These are phyloP conservation scores for Vaucheria bursata DNA, from an alignment of 352 stramenopile genomes.

Conservation along the genomic window DNA sequence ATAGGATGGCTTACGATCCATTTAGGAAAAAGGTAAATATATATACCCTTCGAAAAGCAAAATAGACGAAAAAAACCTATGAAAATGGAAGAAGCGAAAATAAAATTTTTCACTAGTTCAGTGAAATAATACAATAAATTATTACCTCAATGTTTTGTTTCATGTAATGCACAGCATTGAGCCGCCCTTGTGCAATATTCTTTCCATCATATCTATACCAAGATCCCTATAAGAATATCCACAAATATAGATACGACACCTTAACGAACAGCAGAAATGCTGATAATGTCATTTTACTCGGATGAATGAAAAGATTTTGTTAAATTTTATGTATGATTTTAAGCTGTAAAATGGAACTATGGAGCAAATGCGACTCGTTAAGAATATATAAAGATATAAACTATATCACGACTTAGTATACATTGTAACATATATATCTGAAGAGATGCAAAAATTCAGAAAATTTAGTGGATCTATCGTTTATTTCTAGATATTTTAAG, in stretches of 20 bases:
- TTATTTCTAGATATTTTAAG: background rate
- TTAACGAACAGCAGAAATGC: background rate
- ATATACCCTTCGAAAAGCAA: no score
- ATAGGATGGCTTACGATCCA: no score
- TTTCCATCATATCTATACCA: conserved; percentile 44
- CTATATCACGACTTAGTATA: background rate
- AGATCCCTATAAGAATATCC: conserved; percentile 3
- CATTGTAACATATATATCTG: background rate
- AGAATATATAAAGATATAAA: background rate
- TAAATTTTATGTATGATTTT: background rate
- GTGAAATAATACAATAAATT: no score
- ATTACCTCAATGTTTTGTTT: conserved; percentile 25
- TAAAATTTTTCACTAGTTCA: no score
- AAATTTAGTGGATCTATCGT: background rate
- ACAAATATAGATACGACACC: background rate
- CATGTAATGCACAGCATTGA: conserved; percentile 35
- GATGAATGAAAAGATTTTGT: background rate
- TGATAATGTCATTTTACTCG: background rate
- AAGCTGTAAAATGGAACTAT: background rate
- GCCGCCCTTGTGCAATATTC: conserved; percentile 29
- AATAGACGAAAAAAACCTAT: no score
- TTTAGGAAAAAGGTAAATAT: no score
- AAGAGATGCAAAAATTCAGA: background rate
- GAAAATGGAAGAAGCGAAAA: no score
- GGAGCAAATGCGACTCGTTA: background rate